phyloP scores from a whole-genome alignment of 345 rosid species.

The Eucalyptus virginea region DNA sequence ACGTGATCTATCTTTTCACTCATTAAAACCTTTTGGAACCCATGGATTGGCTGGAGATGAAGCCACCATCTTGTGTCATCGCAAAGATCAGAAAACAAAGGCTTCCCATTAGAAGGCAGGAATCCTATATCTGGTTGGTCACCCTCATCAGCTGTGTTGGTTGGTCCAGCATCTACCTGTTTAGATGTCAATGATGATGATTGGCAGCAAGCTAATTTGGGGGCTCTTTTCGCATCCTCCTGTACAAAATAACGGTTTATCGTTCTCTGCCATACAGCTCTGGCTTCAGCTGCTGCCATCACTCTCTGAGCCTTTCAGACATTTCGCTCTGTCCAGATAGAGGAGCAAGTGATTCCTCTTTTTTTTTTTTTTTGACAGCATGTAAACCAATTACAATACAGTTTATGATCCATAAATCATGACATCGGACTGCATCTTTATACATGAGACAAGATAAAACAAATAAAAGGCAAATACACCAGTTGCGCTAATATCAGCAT shows the following conservation, averaged over 20 bases:
- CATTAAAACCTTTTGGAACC: slow-evolving; percentile 40
- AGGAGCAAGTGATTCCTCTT: background rate
- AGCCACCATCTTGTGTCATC: slow-evolving; percentile 65
- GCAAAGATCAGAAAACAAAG: slow-evolving; percentile 31
- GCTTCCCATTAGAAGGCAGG: slow-evolving; percentile 41
- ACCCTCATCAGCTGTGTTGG: slow-evolving; percentile 17
- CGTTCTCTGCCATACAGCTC: slow-evolving; percentile 87
- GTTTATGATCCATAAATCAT: background rate
- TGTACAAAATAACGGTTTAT: slow-evolving; percentile 93
- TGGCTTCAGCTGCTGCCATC: slow-evolving; percentile 92
- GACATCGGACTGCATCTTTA: background rate
- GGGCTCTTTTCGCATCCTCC: slow-evolving; percentile 98
- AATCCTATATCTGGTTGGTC: slow-evolving; percentile 37
- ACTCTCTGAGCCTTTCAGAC: slow-evolving; percentile 16
- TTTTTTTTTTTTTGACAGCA: background rate
- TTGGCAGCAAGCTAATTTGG: slow-evolving; percentile 82
- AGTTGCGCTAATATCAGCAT: background rate
- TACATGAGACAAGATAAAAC: background rate
- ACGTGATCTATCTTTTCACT: slow-evolving; percentile 25
- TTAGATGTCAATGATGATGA: slow-evolving; percentile 55
- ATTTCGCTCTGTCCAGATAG: slow-evolving; percentile 5
- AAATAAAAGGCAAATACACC: background rate
- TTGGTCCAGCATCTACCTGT: slow-evolving; percentile 37
- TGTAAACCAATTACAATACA: background rate
- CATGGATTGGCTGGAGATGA: slow-evolving; percentile 52